Evolutionary conservation across 2,329 filamentous ascomycete species (phyloP).

Genomic region (Xylariomycetidae sp.): DNA sequence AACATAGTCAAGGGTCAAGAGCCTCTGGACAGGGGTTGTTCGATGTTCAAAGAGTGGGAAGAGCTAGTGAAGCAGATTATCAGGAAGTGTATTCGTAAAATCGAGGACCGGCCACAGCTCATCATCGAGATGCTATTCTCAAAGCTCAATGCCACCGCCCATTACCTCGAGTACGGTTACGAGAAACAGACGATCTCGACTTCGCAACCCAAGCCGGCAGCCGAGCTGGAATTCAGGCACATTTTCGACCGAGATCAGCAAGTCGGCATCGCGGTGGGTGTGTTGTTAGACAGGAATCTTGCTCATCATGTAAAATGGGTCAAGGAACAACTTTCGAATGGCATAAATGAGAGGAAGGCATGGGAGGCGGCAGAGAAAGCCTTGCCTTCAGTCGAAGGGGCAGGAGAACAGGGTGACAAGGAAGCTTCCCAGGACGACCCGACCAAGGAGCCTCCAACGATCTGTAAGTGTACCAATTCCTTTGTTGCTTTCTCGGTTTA

Average conservation of each 20-base stretch:
- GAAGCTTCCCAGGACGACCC: constrained; percentile 19
- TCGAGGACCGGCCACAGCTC: constrained; percentile 79
- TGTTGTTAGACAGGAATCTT: constrained; percentile 75
- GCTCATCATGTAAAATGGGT: constrained; percentile 76
- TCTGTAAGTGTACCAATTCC: constrained; percentile 41
- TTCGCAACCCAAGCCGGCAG: constrained; percentile 62
- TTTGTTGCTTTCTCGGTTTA: constrained; percentile 1
- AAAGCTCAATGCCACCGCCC: constrained; percentile 77
- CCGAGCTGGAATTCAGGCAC: constrained; percentile 78
- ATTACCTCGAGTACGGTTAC: constrained; percentile 86
- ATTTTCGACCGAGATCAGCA: constrained; percentile 65
- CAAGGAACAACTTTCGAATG: constrained; percentile 63
- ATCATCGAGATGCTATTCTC: constrained; percentile 92
- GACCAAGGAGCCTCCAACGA: constrained; percentile 40
- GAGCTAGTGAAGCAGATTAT: constrained; percentile 82
- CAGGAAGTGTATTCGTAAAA: constrained; percentile 74
- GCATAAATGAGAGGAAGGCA: constrained; percentile 66
- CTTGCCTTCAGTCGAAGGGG: constrained; percentile 38
- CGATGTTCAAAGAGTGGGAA: constrained; percentile 84
- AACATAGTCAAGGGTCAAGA: constrained; percentile 88
- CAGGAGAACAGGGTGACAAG: constrained; percentile 23
- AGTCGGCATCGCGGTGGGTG: constrained; percentile 74
- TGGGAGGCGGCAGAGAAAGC: constrained; percentile 73
- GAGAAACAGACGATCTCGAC: constrained; percentile 69
- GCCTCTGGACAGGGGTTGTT: constrained; percentile 61